These are phyloP conservation scores for Geranomyces michiganensis DNA, from an alignment of 192 early-diverging fungal species.

Conservation along the genomic window DNA sequence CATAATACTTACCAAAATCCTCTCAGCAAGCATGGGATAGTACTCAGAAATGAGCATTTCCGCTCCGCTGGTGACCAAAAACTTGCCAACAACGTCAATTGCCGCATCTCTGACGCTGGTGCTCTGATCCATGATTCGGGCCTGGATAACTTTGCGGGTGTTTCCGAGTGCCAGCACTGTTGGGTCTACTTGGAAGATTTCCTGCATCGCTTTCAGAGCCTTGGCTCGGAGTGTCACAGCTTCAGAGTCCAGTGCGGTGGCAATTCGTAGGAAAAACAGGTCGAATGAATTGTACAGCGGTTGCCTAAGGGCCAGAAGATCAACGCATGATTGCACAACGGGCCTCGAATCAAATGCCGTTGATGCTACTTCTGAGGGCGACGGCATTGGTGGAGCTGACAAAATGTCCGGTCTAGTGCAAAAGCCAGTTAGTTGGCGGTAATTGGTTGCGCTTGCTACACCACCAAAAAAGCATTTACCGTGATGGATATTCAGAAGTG, in stretches of 20 bases:
- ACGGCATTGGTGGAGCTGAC: not conserved
- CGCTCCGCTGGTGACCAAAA: conserved; percentile 62
- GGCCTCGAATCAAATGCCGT: conserved; percentile 18
- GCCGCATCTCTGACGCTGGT: conserved; percentile 88
- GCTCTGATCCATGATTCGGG: conserved; percentile 79
- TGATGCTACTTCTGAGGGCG: not conserved
- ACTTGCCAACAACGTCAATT: conserved; percentile 84
- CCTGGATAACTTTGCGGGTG: conserved; percentile 71
- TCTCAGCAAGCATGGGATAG: conserved; percentile 76
- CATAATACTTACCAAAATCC: conserved; percentile 65
- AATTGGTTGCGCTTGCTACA: not conserved
- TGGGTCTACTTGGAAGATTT: conserved; percentile 71
- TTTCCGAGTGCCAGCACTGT: conserved; percentile 61
- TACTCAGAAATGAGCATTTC: conserved; percentile 70
- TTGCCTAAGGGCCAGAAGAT: conserved; percentile 8
- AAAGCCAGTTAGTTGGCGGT: not conserved
- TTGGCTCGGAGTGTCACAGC: conserved; percentile 74
- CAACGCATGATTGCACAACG: not conserved
- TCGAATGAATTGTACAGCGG: conserved; percentile 61
- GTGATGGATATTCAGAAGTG: not conserved
- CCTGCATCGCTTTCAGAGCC: conserved; percentile 77
- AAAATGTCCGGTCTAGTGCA: conserved; percentile 1
- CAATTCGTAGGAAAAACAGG: conserved; percentile 66
- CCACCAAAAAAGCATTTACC: not conserved
- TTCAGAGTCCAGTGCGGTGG: conserved; percentile 63